A percentile compares a stretch with the other conserved stretches of the same genome.
phyloP scores from a whole-genome alignment of 1,284 basidiomycete genomes.

The Schizophyllum commune region DNA sequence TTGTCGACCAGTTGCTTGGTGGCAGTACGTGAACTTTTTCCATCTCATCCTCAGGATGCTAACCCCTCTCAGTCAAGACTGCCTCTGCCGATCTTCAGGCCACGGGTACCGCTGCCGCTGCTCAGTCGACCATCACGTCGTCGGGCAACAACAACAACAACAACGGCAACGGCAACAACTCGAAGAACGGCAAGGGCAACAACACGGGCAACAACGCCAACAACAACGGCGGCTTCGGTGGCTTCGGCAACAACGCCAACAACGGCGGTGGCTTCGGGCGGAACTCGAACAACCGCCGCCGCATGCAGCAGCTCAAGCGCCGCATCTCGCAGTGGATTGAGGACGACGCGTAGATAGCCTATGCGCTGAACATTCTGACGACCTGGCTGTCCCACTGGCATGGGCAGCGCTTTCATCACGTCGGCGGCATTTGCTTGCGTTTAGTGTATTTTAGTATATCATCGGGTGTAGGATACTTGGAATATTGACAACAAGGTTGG shows the following conservation, averaged over 20 bases:
- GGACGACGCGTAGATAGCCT: not conserved
- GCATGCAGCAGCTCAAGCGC: slow-evolving; percentile 6
- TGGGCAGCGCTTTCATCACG: not conserved
- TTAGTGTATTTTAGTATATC: not conserved
- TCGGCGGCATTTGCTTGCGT: not conserved
- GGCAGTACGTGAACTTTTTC: slow-evolving; percentile 8
- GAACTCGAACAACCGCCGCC: slow-evolving; percentile 7
- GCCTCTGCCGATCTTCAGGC: not conserved
- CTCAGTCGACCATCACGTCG: not conserved
- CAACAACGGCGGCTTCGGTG: too few relatives aligned
- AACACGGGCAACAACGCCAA: too few relatives aligned
- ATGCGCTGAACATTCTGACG: not conserved
- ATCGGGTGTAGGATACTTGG: not conserved
- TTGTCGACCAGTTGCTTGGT: slow-evolving; percentile 14
- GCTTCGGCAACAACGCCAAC: too few relatives aligned
- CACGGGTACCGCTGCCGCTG: not conserved
- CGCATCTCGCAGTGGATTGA: not conserved
- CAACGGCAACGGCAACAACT: not conserved
- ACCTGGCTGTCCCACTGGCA: not conserved
- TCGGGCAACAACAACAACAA: not conserved
- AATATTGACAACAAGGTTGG: not conserved
- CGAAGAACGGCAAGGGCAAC: not conserved
- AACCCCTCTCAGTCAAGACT: not conserved
- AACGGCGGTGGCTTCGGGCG: too few relatives aligned
- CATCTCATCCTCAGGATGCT: not conserved